Base-by-base conservation (phyloP, 2,329 filamentous ascomycete species). In the Mollisiaceae sp. region DNA sequence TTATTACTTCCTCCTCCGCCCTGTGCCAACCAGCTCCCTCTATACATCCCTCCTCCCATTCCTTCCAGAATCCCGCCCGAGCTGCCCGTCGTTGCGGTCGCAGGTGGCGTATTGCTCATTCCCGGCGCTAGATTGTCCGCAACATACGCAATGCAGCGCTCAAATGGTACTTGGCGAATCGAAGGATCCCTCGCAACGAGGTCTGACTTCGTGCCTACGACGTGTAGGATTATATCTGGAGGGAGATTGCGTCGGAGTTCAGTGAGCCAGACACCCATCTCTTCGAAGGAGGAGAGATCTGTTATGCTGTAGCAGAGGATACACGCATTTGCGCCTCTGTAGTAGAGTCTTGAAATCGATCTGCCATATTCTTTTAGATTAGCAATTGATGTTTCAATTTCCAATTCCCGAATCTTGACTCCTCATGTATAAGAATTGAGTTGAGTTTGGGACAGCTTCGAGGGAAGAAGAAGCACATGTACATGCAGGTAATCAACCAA, bases 271-370 rank as follows among this genome's bases (percentile, higher is more conserved):
- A 90, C 86, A 74, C 92, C 93, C 93, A 97, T 97, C 79, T 97
- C 93, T 72, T 88, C 85, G 77, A 97, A 97, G 66, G 91, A 95
- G 72, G 88, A 82, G 67, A 90, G 89, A 77, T 94, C 91, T 67
- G 93, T 97, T 77, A 97, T 96, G 81, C 92, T 92, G 82, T 97
- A 97, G 84, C 94, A 97, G 56, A 97, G 86, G 66, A 97, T 92
- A 74, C 92, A 95, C 65, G 94, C 94, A 76, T 97, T 94, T 68
- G 94, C 94, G 76, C 94, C 94, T 75, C 94, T 91, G 80, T 99
- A 99, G 83, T 98, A 98, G 62, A 99, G 87, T 64, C 94, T 90
- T 11, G 93, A 96, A 75, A 99, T 98, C 68, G 91, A 94, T 73
- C 74, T 75, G 52, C 56, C 32, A 20, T n/a, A n/a, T 32, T 47